Evolutionary conservation across 495 filamentous ascomycete genomes (phyloP), one percentile per base, ranked within the genome.

Genomic region (Sordaria brevicollis): DNA sequence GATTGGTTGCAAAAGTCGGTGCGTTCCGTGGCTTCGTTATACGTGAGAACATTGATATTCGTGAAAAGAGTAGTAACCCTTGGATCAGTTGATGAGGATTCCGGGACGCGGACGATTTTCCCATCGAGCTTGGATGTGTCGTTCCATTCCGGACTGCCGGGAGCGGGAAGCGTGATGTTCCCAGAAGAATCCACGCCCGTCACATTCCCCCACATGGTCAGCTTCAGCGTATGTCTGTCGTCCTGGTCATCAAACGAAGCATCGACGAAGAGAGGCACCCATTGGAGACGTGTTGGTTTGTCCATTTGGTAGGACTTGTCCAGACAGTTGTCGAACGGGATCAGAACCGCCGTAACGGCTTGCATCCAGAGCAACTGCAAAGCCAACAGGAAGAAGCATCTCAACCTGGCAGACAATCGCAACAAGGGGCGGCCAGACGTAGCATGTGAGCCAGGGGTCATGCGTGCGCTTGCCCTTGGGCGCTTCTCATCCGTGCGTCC

Each of bases 171-270:
- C 68, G 77, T 62, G n/a, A 74, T 71, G 57, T 76, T 70, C 33
- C 13, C 49, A 31, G 49, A 62, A 21, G 74, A 77, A 34, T 75
- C 77, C 29, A 81, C 80, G 8, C 95, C 95, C 33, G 89, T 89
- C 25, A 98, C 93, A 79, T 97, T 97, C 29, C 94, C 94, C 81
- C 92, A 97, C 25, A 97, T 88, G 1, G 89, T 97, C 34, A 97
- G 81, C 69, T 87, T 87, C 35, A 99, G 82, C 39, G 88, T 88
- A 75, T 93, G 87, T 66, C 84, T 86, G 11, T 86, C 76, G 69
- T 86, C 80, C 21, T 80, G 77, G 29, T 86, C 80, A 72, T 93
- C 85, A 81, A 96, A 96, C 13, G 79, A 80, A 69, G 91, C 96
- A 72, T 89, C 86, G 69, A 96, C 85, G 69, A 85, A 85, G 13